Evolutionary conservation across 257 asterid genomes (phyloP).

Genomic region (Gentiana straminea): DNA sequence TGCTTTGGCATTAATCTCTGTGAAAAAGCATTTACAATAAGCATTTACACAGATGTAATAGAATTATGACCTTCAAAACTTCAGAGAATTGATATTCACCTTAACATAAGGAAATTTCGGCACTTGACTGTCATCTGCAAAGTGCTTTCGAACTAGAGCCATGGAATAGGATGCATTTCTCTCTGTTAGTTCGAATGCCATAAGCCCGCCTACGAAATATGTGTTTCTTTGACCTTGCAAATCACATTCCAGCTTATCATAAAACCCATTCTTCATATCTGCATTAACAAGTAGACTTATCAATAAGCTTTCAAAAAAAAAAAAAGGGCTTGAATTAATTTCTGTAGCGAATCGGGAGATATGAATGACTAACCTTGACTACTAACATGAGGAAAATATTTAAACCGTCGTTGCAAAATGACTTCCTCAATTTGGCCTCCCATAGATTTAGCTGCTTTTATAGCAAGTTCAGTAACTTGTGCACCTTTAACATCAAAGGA

Average conservation of each 20-base stretch:
- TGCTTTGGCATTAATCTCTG: slow-evolving; percentile 36
- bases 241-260: slow-evolving; percentile 41
- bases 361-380: slow-evolving; percentile 30
- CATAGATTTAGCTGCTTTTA: slow-evolving; percentile 43
- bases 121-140: slow-evolving; percentile 29
- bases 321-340: no score
- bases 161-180: slow-evolving; percentile 65
- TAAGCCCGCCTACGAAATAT: slow-evolving; percentile 54
- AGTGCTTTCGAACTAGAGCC: slow-evolving; percentile 47
- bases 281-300: neutral
- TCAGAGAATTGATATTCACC: slow-evolving; percentile 15
- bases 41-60: neutral
- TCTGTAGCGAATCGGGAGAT: no score
- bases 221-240: slow-evolving; percentile 61
- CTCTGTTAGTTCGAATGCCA: slow-evolving; percentile 80
- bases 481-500: slow-evolving; percentile 30
- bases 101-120: slow-evolving; percentile 52
- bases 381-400: slow-evolving; percentile 62
- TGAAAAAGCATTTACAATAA: slow-evolving; percentile 3
- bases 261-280: slow-evolving; percentile 61
- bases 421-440: slow-evolving; percentile 36
- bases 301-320: neutral
- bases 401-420: slow-evolving; percentile 45
- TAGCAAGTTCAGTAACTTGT: slow-evolving; percentile 38
- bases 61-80: no score